Evolutionary conservation across 2,329 filamentous ascomycete genomes (phyloP).

Genomic region (Ceratocystis diversiconidia): DNA sequence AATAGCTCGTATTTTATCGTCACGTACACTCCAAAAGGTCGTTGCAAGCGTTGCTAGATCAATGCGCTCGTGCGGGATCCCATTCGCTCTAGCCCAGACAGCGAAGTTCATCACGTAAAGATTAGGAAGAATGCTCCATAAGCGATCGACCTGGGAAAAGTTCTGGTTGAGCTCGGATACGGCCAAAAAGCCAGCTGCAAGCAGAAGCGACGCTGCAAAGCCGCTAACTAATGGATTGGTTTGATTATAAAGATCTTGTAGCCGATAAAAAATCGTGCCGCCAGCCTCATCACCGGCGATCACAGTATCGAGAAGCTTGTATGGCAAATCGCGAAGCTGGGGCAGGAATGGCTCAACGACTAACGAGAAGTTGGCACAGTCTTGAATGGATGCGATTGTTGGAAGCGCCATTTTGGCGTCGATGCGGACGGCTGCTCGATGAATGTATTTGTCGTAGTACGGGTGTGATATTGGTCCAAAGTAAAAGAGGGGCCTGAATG

Average conservation of each 20-base stretch:
- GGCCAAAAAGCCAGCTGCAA: constrained; percentile 60
- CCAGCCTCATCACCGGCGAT: constrained; percentile 31
- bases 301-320: constrained; percentile 45
- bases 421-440: too few relatives aligned
- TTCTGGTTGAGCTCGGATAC: constrained; percentile 78
- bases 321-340: constrained; percentile 56
- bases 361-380: constrained; percentile 62
- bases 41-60: constrained; percentile 60
- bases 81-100: constrained; percentile 65
- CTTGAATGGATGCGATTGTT: constrained; percentile 50
- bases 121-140: constrained; percentile 81
- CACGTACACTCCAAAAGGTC: constrained; percentile 62
- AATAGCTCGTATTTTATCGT: background rate
- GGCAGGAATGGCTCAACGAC: constrained; percentile 62
- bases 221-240: constrained; percentile 78
- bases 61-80: constrained; percentile 53
- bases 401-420: constrained; percentile 50
- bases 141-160: constrained; percentile 89
- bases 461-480: too few relatives aligned
- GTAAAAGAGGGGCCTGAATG: too few relatives aligned
- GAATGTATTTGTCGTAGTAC: too few relatives aligned
- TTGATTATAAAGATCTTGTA: constrained; percentile 49
- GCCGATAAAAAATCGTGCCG: background rate
- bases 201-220: constrained; percentile 53
- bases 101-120: constrained; percentile 76